Percentiles rank a stretch among this genome's conserved stretches.
Evolutionary conservation across 2,329 filamentous ascomycete genomes (phyloP).

Genomic region (Neoarthrinium moseri): DNA sequence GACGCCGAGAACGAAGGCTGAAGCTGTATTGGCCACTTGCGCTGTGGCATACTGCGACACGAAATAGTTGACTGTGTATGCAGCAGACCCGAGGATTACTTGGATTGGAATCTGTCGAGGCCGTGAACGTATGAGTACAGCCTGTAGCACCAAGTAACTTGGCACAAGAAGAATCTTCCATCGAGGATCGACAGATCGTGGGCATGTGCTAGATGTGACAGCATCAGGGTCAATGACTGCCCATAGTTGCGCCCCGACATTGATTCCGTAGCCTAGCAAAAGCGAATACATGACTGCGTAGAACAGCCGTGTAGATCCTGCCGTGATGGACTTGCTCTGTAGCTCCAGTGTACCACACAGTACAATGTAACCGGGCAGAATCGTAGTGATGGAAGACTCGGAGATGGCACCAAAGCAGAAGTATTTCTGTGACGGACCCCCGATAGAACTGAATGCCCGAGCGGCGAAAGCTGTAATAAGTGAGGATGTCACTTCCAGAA

Average conservation of each 20-base stretch:
- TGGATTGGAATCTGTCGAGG: constrained; percentile 14
- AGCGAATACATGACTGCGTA: constrained; percentile 74
- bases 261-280: constrained; percentile 71
- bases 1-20: constrained; percentile 12
- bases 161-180: constrained; percentile 71
- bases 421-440: constrained; percentile 32
- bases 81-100: constrained; percentile 14
- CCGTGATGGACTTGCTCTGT: constrained; percentile 67
- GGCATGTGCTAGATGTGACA: constrained; percentile 30
- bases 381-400: constrained; percentile 64
- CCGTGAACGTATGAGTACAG: constrained; percentile 13
- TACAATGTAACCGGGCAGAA: constrained; percentile 65
- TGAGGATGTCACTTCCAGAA: constrained; percentile 63
- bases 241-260: constrained; percentile 41
- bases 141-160: constrained; percentile 64
- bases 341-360: constrained; percentile 56
- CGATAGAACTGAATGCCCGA: constrained; percentile 61
- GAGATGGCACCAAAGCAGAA: constrained; percentile 68
- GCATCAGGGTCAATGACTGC: constrained; percentile 41
- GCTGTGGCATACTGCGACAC: constrained; percentile 15
- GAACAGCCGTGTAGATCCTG: constrained; percentile 71
- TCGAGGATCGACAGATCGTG: constrained; percentile 27
- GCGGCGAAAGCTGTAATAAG: constrained; percentile 63
- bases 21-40: constrained; percentile 13
- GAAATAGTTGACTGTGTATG: constrained; percentile 16